phyloP scores from a whole-genome alignment of 108 stramenopile genomes.

The Mediolabrus comicus region DNA sequence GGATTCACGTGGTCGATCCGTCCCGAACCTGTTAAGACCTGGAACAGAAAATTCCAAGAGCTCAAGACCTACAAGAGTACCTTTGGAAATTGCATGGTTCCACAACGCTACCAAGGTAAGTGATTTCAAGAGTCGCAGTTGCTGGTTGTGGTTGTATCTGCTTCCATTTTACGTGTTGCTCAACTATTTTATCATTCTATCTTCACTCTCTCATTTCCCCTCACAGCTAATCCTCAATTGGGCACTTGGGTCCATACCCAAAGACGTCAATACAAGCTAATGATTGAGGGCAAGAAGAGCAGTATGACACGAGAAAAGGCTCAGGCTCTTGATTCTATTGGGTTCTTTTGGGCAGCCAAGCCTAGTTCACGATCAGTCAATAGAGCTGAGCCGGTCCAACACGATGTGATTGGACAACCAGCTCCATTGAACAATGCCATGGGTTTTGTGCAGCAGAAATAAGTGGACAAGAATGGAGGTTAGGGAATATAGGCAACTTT shows the following conservation, averaged over 20 bases:
- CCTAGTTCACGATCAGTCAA: too few relatives aligned
- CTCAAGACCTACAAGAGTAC: constrained; percentile 46
- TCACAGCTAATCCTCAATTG: constrained; percentile 19
- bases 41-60: constrained; percentile 28
- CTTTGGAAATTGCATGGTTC: constrained; percentile 61
- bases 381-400: too few relatives aligned
- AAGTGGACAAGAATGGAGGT: too few relatives aligned
- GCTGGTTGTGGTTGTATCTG: too few relatives aligned
- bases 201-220: too few relatives aligned
- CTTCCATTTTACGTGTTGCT: background rate
- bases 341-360: constrained; percentile 58
- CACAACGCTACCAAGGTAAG: constrained; percentile 47
- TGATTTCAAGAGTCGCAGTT: background rate
- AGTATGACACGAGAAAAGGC: constrained; percentile 53
- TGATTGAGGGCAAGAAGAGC: constrained; percentile 44
- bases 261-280: constrained; percentile 40
- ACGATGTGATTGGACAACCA: too few relatives aligned
- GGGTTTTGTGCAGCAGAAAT: too few relatives aligned
- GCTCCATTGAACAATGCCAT: too few relatives aligned
- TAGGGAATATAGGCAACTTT: too few relatives aligned
- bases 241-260: constrained; percentile 47
- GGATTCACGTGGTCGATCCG: constrained; percentile 67
- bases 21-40: constrained; percentile 14
- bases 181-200: background rate
- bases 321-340: constrained; percentile 37